Conservation (phyloP, 192 early-diverging fungal genomes). For the Nowakowskiella sp. region DNA sequence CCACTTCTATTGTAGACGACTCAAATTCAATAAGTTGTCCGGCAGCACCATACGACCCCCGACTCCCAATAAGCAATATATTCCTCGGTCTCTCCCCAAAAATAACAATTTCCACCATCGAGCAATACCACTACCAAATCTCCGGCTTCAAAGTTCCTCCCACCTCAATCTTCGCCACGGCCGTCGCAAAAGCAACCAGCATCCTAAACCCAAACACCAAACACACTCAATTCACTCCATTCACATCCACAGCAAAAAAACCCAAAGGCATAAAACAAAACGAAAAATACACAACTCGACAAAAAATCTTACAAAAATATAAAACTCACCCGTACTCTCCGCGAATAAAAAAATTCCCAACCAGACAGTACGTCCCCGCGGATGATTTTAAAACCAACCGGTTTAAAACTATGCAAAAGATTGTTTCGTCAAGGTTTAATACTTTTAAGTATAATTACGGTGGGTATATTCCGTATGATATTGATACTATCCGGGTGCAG, state of each 20-base stretch:
- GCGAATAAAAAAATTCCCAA: constrained; percentile 14
- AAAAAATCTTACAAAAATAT: background rate
- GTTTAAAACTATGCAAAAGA: constrained; percentile 37
- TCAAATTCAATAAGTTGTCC: constrained; percentile 18
- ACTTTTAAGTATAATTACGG: constrained; percentile 48
- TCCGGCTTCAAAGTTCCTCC: background rate
- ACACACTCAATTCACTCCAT: constrained; percentile 2
- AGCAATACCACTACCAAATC: background rate
- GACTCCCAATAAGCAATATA: constrained; percentile 9
- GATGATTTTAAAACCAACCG: constrained; percentile 42
- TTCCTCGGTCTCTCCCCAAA: background rate
- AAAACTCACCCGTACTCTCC: constrained; percentile 22
- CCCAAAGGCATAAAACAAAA: background rate
- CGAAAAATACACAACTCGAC: constrained; percentile 9
- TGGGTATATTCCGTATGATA: constrained; percentile 44
- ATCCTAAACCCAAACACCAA: background rate
- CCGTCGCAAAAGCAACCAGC: background rate
- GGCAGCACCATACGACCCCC: constrained; percentile 33
- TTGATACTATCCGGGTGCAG: constrained; percentile 16
- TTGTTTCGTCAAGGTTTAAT: constrained; percentile 32
- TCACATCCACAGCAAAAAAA: constrained; percentile 3
- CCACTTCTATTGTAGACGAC: background rate
- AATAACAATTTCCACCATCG: background rate
- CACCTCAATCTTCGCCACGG: background rate
- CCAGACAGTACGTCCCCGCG: constrained; percentile 10